Base-by-base conservation (phyloP, 805 yeast species). In the Danielia oregonensis region DNA sequence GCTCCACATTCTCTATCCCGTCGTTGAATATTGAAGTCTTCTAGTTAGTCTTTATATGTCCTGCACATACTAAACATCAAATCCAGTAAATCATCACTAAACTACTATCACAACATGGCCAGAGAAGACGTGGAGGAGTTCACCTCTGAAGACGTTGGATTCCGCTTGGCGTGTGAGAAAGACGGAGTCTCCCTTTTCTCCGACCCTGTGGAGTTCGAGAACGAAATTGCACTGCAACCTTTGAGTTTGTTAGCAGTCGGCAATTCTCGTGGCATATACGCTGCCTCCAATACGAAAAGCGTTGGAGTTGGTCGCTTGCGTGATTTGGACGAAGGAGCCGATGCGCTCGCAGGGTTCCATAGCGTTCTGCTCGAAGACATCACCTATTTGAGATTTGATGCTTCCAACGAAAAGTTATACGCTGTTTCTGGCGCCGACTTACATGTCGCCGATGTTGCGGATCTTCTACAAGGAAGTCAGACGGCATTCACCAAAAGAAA, bases 111-210 rank as follows among this genome's bases (percentile, higher is more conserved):
- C 22, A 19, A 19, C 22, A 35, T 36, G 40, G 12, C 32, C 22
- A 29, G 34, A 17, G 31, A 24, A 15, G 49, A 44, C 21, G 32
- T 44, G 5, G 43, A 39, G 17, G 51, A 46, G 33, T 21, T 28
- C 5, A 30, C 48, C 5, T 60, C 71, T 4, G 71, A 68, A 38
- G 71, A 68, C 43, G 59, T 67, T 39, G 76, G 76, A 5, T 72
- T 70, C 55, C 68, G 64, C 22, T 45, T 70, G 13, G 68, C 65
- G n/a, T 39, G 59, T 5, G 40, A 43, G 9, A 62, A 52, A 32
- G 47, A 55, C 11, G 74, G 70, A 2, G 29, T 42, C 14, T 31
- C 23, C n/a, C 39, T 54, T 2, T 48, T 52, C 17, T 43, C 43
- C 37, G 13, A 36, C 53, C 33, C 71, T 62, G 12, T 68, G 41